phyloP scores from a whole-genome alignment of 768 basidiomycete species.

The Suillus brevipes region DNA sequence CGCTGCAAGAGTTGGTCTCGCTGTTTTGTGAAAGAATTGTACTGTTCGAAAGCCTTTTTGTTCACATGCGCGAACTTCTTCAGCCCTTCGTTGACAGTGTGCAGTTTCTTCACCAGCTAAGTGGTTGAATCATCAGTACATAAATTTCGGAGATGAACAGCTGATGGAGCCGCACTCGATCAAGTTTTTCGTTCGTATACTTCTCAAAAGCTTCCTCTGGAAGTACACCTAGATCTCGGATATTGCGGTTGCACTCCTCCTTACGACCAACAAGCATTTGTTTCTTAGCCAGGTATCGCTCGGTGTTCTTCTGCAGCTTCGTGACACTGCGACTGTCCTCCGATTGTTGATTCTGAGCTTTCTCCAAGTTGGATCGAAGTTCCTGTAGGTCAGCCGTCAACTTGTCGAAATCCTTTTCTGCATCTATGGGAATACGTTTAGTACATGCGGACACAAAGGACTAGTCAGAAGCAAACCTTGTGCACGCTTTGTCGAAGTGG shows the following conservation, averaged over 20 bases:
- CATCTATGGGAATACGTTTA: slow-evolving; percentile 39
- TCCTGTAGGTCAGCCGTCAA: slow-evolving; percentile 65
- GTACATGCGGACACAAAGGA: neutral
- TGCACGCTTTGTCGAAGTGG: slow-evolving; percentile 59
- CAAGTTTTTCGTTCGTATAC: slow-evolving; percentile 85
- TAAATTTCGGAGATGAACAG: neutral
- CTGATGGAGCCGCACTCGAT: slow-evolving; percentile 58
- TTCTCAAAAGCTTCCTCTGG: slow-evolving; percentile 98
- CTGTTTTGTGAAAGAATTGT: slow-evolving; percentile 96
- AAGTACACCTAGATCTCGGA: slow-evolving; percentile 92
- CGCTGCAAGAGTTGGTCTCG: slow-evolving; percentile 87
- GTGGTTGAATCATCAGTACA: neutral
- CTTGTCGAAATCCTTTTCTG: slow-evolving; percentile 73
- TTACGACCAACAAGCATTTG: slow-evolving; percentile 82
- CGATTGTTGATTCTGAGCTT: slow-evolving; percentile 74
- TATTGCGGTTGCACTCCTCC: slow-evolving; percentile 94
- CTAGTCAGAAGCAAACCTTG: slow-evolving; percentile 43
- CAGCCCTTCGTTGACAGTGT: slow-evolving; percentile 85
- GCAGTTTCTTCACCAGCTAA: slow-evolving; percentile 92
- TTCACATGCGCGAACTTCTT: slow-evolving; percentile 99
- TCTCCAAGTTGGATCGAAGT: slow-evolving; percentile 64
- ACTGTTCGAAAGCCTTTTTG: slow-evolving; percentile 99
- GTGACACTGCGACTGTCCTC: slow-evolving; percentile 87
- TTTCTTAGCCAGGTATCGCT: slow-evolving; percentile 90
- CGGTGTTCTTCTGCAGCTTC: slow-evolving; percentile 93